These are phyloP conservation scores for Malassezia furfur DNA, from an alignment of 1,284 basidiomycete genomes.

Conservation along the genomic window DNA sequence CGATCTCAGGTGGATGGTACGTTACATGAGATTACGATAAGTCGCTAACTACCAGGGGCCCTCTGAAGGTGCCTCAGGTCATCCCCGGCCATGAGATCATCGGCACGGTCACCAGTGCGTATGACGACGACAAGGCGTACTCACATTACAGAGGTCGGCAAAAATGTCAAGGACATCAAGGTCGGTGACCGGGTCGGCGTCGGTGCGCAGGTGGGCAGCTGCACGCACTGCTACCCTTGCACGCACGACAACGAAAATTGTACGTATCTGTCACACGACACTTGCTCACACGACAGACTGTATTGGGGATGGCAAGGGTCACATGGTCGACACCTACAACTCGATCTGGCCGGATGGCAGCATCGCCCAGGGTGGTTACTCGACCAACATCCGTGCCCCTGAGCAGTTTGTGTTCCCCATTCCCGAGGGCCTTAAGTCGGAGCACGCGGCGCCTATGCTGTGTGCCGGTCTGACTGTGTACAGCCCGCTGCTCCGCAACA, in stretches of 20 bases:
- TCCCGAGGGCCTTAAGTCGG: constrained; percentile 57
- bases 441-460: constrained; percentile 53
- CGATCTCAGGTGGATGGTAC: constrained; percentile 39
- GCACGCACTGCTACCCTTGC: constrained; percentile 53
- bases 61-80: constrained; percentile 41
- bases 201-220: constrained; percentile 57
- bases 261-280: not conserved
- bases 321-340: constrained; percentile 50
- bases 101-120: constrained; percentile 52
- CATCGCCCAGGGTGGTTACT: constrained; percentile 57
- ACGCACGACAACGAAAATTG: constrained; percentile 47
- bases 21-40: not conserved
- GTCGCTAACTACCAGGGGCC: constrained; percentile 20
- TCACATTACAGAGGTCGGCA: constrained; percentile 31
- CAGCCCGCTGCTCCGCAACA: constrained; percentile 59
- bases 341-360: constrained; percentile 54
- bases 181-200: constrained; percentile 60
- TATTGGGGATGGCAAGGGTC: constrained; percentile 31
- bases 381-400: constrained; percentile 59
- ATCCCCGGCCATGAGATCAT: constrained; percentile 58
- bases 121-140: not conserved
- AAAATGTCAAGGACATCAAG: constrained; percentile 56
- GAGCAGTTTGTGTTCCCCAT: constrained; percentile 63
- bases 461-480: constrained; percentile 63
- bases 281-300: constrained; percentile 19